Conservation (phyloP, 495 filamentous ascomycete species). For the Patellaria atrata region DNA sequence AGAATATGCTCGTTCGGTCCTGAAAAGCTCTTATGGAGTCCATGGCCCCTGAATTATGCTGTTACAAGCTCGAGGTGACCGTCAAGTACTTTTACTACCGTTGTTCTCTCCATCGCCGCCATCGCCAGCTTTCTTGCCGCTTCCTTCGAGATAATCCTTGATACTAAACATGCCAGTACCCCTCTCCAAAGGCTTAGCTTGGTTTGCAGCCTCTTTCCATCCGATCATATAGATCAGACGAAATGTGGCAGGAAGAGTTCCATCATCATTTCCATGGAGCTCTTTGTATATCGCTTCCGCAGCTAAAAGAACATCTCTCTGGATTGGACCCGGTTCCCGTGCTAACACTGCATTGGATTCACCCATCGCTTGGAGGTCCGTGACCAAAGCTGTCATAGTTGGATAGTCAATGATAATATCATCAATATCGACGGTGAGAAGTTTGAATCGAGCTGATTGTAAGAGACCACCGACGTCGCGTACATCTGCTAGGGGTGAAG, state of each 20-base stretch:
- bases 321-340: constrained; percentile 59
- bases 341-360: constrained; percentile 77
- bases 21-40: too few relatives aligned
- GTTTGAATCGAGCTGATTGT: constrained; percentile 76
- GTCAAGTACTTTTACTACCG: too few relatives aligned
- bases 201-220: constrained; percentile 75
- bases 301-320: constrained; percentile 73
- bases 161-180: constrained; percentile 73
- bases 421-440: constrained; percentile 94
- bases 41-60: too few relatives aligned
- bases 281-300: constrained; percentile 78
- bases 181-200: constrained; percentile 62
- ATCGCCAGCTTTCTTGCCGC: too few relatives aligned
- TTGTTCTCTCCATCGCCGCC: too few relatives aligned
- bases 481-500: constrained; percentile 83
- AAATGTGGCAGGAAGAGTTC: constrained; percentile 76
- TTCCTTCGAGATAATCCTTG: constrained; percentile 66
- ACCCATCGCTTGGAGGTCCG: constrained; percentile 87
- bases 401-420: constrained; percentile 95
- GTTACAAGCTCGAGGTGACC: too few relatives aligned
- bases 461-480: constrained; percentile 80
- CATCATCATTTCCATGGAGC: constrained; percentile 62
- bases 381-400: constrained; percentile 81
- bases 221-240: constrained; percentile 94
- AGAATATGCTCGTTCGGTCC: too few relatives aligned